These are phyloP conservation scores for Skeletonema marinoi DNA, from an alignment of 108 stramenopile genomes.

Conservation along the genomic window DNA sequence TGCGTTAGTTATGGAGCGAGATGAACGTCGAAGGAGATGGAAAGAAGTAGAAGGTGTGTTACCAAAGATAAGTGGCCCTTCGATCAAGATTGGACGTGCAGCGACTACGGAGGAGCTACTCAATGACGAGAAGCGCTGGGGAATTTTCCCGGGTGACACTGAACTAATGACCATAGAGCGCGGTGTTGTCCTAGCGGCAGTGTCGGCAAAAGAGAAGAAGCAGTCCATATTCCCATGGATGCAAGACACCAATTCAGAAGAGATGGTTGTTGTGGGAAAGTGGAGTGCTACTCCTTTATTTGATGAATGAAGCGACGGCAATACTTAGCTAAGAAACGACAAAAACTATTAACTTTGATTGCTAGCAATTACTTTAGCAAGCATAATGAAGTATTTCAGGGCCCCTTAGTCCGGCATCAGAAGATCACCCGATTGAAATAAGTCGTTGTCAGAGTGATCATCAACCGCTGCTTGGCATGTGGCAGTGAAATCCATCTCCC, in stretches of 20 bases:
- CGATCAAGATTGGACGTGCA: not conserved
- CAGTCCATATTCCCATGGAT: conserved; percentile 22
- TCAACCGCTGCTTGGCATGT: not conserved
- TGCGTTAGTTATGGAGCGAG: conserved; percentile 42
- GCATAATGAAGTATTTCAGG: not conserved
- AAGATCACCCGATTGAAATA: not conserved
- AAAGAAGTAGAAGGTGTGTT: conserved; percentile 43
- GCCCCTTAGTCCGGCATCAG: no score
- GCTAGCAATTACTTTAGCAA: not conserved
- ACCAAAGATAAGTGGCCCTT: conserved; percentile 12
- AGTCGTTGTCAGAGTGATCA: not conserved
- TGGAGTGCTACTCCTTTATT: conserved; percentile 36
- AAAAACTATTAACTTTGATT: not conserved
- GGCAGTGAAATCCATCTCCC: not conserved
- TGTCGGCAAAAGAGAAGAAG: conserved; percentile 6
- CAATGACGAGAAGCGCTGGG: conserved; percentile 32
- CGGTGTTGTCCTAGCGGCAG: conserved; percentile 27
- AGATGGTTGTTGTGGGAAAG: conserved; percentile 32
- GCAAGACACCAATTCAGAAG: not conserved
- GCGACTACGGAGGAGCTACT: not conserved
- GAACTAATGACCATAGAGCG: conserved; percentile 29
- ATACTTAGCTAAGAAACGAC: not conserved
- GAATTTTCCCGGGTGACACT: conserved; percentile 41
- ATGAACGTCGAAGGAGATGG: conserved; percentile 39
- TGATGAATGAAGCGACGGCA: not conserved